Evolutionary conservation across 192 early-diverging fungal genomes (phyloP).

Genomic region (Podila epigama): DNA sequence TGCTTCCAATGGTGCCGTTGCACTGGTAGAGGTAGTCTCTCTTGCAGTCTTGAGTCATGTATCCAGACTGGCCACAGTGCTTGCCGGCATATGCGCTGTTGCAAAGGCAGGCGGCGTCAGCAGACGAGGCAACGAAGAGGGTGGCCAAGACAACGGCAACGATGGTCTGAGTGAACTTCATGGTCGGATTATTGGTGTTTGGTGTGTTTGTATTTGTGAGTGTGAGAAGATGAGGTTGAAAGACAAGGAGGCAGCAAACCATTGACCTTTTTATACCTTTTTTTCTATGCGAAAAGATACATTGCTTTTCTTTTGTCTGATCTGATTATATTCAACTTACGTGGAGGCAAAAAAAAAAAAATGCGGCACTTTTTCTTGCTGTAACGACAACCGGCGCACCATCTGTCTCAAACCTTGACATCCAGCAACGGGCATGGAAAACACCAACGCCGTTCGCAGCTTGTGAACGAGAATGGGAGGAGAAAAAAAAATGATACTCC

Average conservation of each 20-base stretch:
- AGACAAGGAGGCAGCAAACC: no score
- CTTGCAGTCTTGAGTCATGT: background rate
- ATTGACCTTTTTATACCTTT: background rate
- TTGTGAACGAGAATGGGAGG: no score
- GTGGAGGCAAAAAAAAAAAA: no score
- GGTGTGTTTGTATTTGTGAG: background rate
- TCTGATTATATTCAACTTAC: no score
- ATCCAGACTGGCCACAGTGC: background rate
- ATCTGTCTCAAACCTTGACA: no score
- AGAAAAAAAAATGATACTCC: no score
- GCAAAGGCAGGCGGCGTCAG: background rate
- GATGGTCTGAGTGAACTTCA: conserved; percentile 1
- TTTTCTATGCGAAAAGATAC: background rate
- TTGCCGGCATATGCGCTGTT: background rate
- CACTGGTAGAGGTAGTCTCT: conserved; percentile 1
- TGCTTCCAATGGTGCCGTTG: background rate
- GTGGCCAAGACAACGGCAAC: background rate
- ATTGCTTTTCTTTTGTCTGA: no score
- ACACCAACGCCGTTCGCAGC: no score
- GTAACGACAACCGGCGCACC: no score
- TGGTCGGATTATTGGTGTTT: background rate
- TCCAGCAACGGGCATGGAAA: no score
- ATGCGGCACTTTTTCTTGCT: no score
- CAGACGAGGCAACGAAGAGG: background rate
- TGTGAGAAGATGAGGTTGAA: background rate